Evolutionary conservation across 202 grass and related monocot genomes (phyloP).

Genomic region (Eragrostis tef): DNA sequence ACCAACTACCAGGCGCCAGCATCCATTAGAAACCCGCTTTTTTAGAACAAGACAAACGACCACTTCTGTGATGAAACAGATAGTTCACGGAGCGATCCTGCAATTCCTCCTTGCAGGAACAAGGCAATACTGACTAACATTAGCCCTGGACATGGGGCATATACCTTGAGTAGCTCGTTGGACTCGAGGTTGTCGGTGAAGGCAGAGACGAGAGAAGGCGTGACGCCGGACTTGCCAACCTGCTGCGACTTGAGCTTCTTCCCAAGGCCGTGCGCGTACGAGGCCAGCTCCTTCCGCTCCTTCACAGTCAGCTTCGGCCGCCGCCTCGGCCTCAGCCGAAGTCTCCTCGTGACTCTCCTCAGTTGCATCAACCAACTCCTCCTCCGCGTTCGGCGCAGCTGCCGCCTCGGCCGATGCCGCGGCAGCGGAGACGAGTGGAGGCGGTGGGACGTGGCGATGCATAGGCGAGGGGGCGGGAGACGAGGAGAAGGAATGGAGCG

Average conservation of each 20-base stretch:
- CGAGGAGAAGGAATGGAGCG: constrained; percentile 9
- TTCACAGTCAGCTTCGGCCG: constrained; percentile 76
- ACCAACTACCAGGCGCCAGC: background rate
- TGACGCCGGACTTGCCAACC: constrained; percentile 88
- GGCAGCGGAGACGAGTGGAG: constrained; percentile 28
- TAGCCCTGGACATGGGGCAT: background rate
- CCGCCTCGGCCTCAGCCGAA: background rate
- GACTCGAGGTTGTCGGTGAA: constrained; percentile 83
- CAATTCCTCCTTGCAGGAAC: background rate
- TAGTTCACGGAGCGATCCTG: background rate
- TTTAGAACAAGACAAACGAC: background rate
- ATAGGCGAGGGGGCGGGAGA: constrained; percentile 30
- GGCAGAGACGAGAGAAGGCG: constrained; percentile 62
- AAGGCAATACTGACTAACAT: background rate
- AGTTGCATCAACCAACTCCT: background rate
- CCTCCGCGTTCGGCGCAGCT: constrained; percentile 16
- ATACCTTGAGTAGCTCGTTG: constrained; percentile 95
- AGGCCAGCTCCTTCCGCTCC: constrained; percentile 92
- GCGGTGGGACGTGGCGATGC: constrained; percentile 7
- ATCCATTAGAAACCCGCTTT: background rate
- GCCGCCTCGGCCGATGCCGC: constrained; percentile 18
- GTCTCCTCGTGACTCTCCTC: constrained; percentile 43
- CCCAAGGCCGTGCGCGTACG: constrained; percentile 82
- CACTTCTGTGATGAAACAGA: background rate
- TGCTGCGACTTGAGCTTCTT: constrained; percentile 96